phyloP scores from a whole-genome alignment of 2,329 filamentous ascomycete genomes.

The Aureobasidium leucospermi region DNA sequence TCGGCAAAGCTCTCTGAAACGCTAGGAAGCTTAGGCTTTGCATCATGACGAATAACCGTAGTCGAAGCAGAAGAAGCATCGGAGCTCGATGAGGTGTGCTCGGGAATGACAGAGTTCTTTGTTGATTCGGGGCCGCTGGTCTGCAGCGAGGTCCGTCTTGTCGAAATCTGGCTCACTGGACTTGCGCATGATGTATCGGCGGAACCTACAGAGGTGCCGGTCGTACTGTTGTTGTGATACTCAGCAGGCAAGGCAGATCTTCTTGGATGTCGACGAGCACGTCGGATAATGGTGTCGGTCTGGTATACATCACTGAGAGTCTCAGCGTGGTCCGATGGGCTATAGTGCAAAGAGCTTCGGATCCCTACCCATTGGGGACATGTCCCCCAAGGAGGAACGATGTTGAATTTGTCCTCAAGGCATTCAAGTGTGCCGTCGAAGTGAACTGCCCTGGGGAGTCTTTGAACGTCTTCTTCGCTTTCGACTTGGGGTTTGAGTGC shows the following conservation, averaged over 20 bases:
- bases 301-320: neutral
- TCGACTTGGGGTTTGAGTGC: neutral
- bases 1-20: constrained; percentile 16
- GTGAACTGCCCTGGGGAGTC: constrained; percentile 5
- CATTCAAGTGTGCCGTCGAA: constrained; percentile 14
- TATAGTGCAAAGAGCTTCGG: neutral
- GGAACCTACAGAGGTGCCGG: neutral
- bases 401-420: neutral
- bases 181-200: constrained; percentile 16
- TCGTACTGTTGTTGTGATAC: neutral
- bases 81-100: neutral
- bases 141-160: constrained; percentile 27
- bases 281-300: neutral
- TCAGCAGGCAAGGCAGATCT: neutral
- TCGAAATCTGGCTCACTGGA: constrained; percentile 26
- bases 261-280: neutral
- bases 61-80: neutral
- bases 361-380: constrained; percentile 10
- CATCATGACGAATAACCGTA: neutral
- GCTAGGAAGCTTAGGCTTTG: neutral
- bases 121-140: constrained; percentile 15
- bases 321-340: constrained; percentile 8
- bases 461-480: neutral
- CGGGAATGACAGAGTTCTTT: neutral
- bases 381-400: neutral